A percentile compares a stretch with the other conserved stretches of the same genome.
These are phyloP conservation scores for Calonectria pseudoreteaudii DNA, from an alignment of 2,329 filamentous ascomycete genomes.

Conservation along the genomic window DNA sequence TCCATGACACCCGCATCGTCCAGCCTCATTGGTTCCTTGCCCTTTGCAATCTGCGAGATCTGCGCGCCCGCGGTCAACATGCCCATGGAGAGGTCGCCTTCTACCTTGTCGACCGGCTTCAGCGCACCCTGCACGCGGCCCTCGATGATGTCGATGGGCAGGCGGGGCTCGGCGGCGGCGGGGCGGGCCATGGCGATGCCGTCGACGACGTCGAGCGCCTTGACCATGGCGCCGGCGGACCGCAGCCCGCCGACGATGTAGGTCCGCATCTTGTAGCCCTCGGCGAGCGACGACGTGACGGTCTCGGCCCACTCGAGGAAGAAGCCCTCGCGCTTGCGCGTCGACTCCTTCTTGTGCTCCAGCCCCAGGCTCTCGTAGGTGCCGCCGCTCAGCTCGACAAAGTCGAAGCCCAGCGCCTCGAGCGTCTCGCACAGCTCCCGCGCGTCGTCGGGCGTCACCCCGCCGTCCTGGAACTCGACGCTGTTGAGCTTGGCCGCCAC, in stretches of 20 bases:
- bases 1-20: conserved; percentile 35
- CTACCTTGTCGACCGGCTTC: conserved; percentile 21
- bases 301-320: conserved; percentile 70
- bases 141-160: conserved; percentile 45
- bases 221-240: conserved; percentile 67
- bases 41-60: conserved; percentile 31
- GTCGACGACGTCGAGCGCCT: conserved; percentile 66
- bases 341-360: conserved; percentile 63
- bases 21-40: conserved; percentile 43
- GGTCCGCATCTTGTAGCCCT: conserved; percentile 58
- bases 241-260: conserved; percentile 71
- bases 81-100: conserved; percentile 25
- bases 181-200: conserved; percentile 66
- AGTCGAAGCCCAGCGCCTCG: conserved; percentile 63
- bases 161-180: conserved; percentile 46
- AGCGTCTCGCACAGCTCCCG: conserved; percentile 59
- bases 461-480: conserved; percentile 66
- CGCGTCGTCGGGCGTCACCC: conserved; percentile 63
- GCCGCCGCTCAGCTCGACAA: conserved; percentile 70
- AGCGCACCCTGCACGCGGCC: conserved; percentile 35
- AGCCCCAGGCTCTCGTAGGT: conserved; percentile 67
- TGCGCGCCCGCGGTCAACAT: conserved; percentile 31
- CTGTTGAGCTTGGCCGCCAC: conserved; percentile 68
- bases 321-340: conserved; percentile 66
- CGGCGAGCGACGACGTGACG: conserved; percentile 53